Evolutionary conservation across 2,329 filamentous ascomycete species (phyloP), one percentile per base, ranked within the genome.

Genomic region (Bipolaris zeicola): DNA sequence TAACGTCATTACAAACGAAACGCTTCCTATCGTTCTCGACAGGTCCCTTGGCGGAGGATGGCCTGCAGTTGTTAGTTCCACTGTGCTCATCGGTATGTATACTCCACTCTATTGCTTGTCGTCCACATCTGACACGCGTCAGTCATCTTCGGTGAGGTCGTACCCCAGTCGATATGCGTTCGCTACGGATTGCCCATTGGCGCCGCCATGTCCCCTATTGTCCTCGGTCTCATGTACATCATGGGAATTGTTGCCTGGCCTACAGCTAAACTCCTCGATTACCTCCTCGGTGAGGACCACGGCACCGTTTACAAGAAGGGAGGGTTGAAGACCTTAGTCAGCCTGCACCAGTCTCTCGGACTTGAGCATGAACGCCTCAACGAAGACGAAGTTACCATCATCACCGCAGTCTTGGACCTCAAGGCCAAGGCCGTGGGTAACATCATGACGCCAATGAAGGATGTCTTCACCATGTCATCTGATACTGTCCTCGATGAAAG

Each of bases 381-480:
- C 76, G 90, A 96, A 66, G 95, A 99, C 72, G 95, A 99, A 77
- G 95, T 99, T 64, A 98, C 95, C 58, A 99, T 99, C 75, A 99
- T 99, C 77, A 96, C 91, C 64, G 94, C 95, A 36, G 95, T 98
- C 13, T 81, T 99, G 55, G 95, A 99, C 73, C 82, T 99, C 64
- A 99, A 98, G 80, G 93, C 95, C 65, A 99, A 99, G 80, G 84
- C 94, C 0, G 93, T 99, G 6, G 92, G 91, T 42, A 90, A 87
- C 71, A 96, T 99, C 72, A 99, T 99, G 95, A 99, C 96, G 0
- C 95, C 95, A 0, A 98, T 99, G 90, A 88, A 91, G 43, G 93
- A 99, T 72, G 95, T 98, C 46, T 99, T 96, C 73, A 94, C 90
- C 59, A 91, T 99, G 86, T 92, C 92, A n/a, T 90, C 94, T 49